Evolutionary conservation across 2,329 filamentous ascomycete genomes (phyloP), one percentile per base, ranked within the genome.

Genomic region (Alternaria rosae): DNA sequence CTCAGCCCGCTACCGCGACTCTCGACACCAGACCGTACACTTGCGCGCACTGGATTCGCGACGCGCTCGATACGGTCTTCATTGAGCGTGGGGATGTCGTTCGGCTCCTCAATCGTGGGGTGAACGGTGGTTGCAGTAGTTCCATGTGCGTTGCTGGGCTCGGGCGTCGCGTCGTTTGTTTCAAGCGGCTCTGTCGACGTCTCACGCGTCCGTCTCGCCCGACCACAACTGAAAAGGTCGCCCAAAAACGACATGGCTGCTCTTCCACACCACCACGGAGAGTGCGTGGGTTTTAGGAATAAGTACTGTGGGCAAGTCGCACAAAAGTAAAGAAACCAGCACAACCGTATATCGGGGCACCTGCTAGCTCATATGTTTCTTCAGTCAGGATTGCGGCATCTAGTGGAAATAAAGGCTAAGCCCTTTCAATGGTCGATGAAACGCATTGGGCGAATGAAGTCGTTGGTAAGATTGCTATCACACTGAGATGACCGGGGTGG

Each of bases 161-260:
- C 48, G 52, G 55, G 38, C 52, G 59, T 50, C 25, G 56, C 42
- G 42, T 54, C 59, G 21, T 59, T 45, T 38, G 48, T 47, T 43
- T 47, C 32, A 48, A 44, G 48, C 25, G 45, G 13, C 42, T 58
- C 43, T 13, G 52, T 50, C 20, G 41, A 44, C 26, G 50, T 45
- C 47, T 57, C 55, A 56, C 56, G 62, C 21, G 54, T 42, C 50
- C 53, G 54, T 53, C 62, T 55, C 51, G 62, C 42, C 28, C 59
- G 25, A 13, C 59, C 59, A 28, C 62, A 65, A 35, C 52, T 62
- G 32, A 65, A 65, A 15, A 65, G 35, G 21, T 62, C 62, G 17
- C 59, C 57, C n/a, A 65, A 41, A 44, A 62, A 62, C 42, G 62
- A 50, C 62, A 59, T 62, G 61, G 47, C 26, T 52, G 43, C 54